A percentile compares a stretch with the other conserved stretches of the same genome.
phyloP scores from a whole-genome alignment of 1,284 basidiomycete genomes.

The Austroboletus novae-zelandiae region DNA sequence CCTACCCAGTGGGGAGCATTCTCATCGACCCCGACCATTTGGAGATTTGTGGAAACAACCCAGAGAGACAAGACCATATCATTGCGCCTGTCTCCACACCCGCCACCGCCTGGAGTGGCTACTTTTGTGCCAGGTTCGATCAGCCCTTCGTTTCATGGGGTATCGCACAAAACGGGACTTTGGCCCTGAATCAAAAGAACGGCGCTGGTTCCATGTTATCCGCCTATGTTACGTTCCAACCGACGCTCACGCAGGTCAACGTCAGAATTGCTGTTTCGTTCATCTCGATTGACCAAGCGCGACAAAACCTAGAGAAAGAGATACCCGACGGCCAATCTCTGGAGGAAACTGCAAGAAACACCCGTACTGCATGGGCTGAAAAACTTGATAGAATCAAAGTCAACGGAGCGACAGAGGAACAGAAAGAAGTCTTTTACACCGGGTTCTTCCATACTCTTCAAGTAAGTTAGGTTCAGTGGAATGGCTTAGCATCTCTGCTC shows the following conservation, averaged over 20 bases:
- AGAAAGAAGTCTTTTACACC: slow-evolving; percentile 63
- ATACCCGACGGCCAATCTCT: slow-evolving; percentile 59
- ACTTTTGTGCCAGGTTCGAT: slow-evolving; percentile 74
- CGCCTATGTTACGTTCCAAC: slow-evolving; percentile 56
- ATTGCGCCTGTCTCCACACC: slow-evolving; percentile 56
- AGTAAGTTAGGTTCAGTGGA: slow-evolving; percentile 32
- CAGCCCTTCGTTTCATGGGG: slow-evolving; percentile 47
- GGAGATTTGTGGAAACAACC: slow-evolving; percentile 69
- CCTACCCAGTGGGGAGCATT: slow-evolving; percentile 60
- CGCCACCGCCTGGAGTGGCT: slow-evolving; percentile 56
- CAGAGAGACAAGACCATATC: slow-evolving; percentile 75
- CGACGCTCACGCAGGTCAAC: slow-evolving; percentile 42
- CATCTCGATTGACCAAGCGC: slow-evolving; percentile 74
- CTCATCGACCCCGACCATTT: slow-evolving; percentile 43
- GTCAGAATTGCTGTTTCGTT: slow-evolving; percentile 77
- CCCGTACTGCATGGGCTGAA: slow-evolving; percentile 68
- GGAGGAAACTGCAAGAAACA: slow-evolving; percentile 58
- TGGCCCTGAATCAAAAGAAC: slow-evolving; percentile 29
- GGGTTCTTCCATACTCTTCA: slow-evolving; percentile 68
- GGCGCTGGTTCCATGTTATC: slow-evolving; percentile 49
- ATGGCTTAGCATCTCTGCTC: neutral
- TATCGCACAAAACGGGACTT: slow-evolving; percentile 47
- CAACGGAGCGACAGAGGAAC: slow-evolving; percentile 51
- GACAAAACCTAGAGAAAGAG: slow-evolving; percentile 59
- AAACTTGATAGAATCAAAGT: slow-evolving; percentile 66